Conservation (phyloP, 2,329 filamentous ascomycete species). For the Paecilomyces variotii region DNA sequence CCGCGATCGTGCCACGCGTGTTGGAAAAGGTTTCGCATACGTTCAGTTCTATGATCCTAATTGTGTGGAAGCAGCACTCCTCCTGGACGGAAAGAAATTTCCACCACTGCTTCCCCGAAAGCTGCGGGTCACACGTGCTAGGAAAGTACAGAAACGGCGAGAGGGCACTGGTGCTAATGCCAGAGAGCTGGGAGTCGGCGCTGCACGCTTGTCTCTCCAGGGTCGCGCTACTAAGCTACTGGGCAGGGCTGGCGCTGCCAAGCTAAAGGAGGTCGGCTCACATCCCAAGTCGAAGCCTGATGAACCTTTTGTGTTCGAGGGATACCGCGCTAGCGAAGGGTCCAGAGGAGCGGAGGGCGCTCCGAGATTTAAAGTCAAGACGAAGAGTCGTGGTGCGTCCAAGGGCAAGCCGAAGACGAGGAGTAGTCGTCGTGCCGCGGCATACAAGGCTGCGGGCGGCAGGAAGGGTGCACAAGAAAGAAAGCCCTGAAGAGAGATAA, state of each 20-base stretch:
- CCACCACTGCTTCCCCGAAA: constrained; percentile 87
- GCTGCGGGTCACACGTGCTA: constrained; percentile 79
- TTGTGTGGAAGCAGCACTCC: constrained; percentile 79
- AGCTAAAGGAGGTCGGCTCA: constrained; percentile 21
- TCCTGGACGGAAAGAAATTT: constrained; percentile 84
- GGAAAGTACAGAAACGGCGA: constrained; percentile 50
- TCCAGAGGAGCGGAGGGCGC: constrained; percentile 11
- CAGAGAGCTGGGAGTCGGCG: constrained; percentile 18
- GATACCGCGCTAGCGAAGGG: constrained; percentile 32
- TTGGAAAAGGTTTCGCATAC: constrained; percentile 96
- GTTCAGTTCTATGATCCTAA: constrained; percentile 92
- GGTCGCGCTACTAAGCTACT: constrained; percentile 32
- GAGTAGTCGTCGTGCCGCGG: constrained; percentile 35
- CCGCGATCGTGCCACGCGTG: constrained; percentile 78
- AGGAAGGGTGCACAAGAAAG: constrained; percentile 13
- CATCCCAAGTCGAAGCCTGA: constrained; percentile 3
- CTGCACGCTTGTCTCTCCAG: constrained; percentile 27
- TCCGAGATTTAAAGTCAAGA: constrained; percentile 25
- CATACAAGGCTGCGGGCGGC: constrained; percentile 32
- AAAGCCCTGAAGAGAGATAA: neutral
- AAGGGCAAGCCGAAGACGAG: constrained; percentile 34
- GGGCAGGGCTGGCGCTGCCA: constrained; percentile 30
- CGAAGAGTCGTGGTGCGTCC: constrained; percentile 29
- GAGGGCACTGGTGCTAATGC: constrained; percentile 11
- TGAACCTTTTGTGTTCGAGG: constrained; percentile 37